A percentile compares a stretch with the other conserved stretches of the same genome.
Conservation (phyloP, 108 stramenopile species). For the Cylindrotheca closterium region DNA sequence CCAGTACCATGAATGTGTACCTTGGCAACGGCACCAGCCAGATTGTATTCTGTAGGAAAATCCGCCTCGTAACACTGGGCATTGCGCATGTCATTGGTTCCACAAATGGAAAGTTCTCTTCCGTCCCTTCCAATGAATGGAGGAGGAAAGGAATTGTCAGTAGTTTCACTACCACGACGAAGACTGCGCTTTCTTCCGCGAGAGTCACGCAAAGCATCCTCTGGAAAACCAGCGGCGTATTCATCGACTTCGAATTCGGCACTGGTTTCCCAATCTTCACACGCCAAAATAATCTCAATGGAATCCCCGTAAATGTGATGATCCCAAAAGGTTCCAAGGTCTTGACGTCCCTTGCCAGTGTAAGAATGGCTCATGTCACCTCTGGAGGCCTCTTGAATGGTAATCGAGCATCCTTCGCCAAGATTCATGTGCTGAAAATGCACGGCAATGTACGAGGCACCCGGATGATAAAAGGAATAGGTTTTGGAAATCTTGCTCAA, state of each 20-base stretch:
- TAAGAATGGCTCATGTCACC: background rate
- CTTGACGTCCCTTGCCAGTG: background rate
- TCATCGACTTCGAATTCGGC: background rate
- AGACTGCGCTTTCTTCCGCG: too few relatives aligned
- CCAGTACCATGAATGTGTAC: background rate
- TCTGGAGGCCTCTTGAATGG: background rate
- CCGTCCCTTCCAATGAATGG: background rate
- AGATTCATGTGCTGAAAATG: background rate
- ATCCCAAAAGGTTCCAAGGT: background rate
- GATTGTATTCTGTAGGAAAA: constrained; percentile 1
- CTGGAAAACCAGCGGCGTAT: constrained; percentile 4
- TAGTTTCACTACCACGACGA: too few relatives aligned
- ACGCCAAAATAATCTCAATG: background rate
- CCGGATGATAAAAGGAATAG: background rate
- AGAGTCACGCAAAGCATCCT: too few relatives aligned
- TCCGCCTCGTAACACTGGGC: background rate
- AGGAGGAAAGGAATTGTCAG: background rate
- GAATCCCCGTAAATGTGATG: background rate
- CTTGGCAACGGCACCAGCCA: constrained; percentile 4
- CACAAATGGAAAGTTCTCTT: background rate
- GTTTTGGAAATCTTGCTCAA: too few relatives aligned
- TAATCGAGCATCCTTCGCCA: background rate
- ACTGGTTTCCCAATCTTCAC: background rate
- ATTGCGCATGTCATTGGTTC: background rate
- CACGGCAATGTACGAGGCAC: background rate